These are phyloP conservation scores for Lodderomyces theae DNA, from an alignment of 1,139 yeast species.

Conservation along the genomic window DNA sequence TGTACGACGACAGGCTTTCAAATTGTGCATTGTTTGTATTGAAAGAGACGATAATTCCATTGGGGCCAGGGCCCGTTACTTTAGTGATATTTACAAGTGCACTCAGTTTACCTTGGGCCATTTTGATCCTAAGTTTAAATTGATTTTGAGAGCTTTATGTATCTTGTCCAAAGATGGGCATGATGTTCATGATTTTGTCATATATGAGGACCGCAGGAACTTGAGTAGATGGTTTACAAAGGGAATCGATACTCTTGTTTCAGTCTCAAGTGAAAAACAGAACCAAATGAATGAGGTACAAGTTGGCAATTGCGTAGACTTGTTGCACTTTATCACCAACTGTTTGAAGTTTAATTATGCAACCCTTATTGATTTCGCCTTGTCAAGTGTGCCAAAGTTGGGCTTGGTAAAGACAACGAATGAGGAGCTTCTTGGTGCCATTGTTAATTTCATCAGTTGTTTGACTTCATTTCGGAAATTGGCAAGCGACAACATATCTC, in stretches of 20 bases:
- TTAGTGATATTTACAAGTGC: constrained; percentile 54
- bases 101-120: constrained; percentile 25
- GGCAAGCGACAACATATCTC: neutral
- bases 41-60: constrained; percentile 46
- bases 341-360: constrained; percentile 51
- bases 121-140: constrained; percentile 52
- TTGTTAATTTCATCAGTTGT: neutral
- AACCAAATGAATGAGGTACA: neutral
- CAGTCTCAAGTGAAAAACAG: constrained; percentile 2
- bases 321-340: constrained; percentile 39
- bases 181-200: constrained; percentile 56
- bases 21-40: constrained; percentile 57
- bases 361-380: constrained; percentile 12
- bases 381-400: neutral
- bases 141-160: constrained; percentile 51
- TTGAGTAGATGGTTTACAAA: constrained; percentile 28
- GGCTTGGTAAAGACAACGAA: neutral
- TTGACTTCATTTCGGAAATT: neutral
- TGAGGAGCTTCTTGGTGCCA: neutral
- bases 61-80: constrained; percentile 54
- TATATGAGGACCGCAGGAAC: constrained; percentile 43
- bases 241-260: constrained; percentile 17
- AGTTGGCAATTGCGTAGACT: constrained; percentile 16
- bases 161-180: constrained; percentile 60
- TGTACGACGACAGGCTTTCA: constrained; percentile 54